Evolutionary conservation across 306 rosid genomes (phyloP).

Genomic region (Cucurbita moschata): DNA sequence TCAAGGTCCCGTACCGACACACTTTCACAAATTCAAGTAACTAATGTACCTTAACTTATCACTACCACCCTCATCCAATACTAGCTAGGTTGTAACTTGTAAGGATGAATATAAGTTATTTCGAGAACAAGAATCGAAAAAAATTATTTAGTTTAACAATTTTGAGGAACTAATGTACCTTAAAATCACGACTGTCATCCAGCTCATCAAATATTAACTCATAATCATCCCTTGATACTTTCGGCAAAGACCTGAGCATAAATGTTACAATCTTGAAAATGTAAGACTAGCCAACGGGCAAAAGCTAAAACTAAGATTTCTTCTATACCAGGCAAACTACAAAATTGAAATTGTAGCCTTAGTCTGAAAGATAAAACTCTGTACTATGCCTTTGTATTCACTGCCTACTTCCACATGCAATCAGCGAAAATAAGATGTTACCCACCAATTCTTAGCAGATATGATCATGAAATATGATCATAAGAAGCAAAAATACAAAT

Average conservation of each 20-base stretch:
- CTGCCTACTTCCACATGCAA: neutral
- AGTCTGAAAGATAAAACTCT: neutral
- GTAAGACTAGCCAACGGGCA: neutral
- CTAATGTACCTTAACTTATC: conserved; percentile 36
- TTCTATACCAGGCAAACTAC: neutral
- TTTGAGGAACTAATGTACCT: conserved; percentile 28
- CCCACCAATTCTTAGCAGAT: neutral
- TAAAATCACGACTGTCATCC: conserved; percentile 70
- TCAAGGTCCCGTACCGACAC: neutral
- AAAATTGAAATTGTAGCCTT: neutral
- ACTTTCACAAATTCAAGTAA: neutral
- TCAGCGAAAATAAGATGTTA: neutral
- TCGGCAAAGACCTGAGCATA: conserved; percentile 63
- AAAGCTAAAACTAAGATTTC: neutral
- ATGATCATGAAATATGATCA: neutral
- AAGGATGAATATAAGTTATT: neutral
- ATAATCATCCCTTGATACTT: conserved; percentile 68
- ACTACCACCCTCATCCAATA: neutral
- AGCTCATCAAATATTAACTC: conserved; percentile 81
- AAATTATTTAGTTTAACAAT: neutral
- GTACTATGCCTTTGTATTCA: neutral
- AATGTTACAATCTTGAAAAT: conserved; percentile 1
- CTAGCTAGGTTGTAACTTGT: neutral
- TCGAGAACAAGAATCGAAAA: neutral
- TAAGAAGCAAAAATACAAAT: neutral